Evolutionary conservation across 768 basidiomycete genomes (phyloP), one percentile per base, ranked within the genome.

Genomic region (Tylopilus cervinicoccineus): DNA sequence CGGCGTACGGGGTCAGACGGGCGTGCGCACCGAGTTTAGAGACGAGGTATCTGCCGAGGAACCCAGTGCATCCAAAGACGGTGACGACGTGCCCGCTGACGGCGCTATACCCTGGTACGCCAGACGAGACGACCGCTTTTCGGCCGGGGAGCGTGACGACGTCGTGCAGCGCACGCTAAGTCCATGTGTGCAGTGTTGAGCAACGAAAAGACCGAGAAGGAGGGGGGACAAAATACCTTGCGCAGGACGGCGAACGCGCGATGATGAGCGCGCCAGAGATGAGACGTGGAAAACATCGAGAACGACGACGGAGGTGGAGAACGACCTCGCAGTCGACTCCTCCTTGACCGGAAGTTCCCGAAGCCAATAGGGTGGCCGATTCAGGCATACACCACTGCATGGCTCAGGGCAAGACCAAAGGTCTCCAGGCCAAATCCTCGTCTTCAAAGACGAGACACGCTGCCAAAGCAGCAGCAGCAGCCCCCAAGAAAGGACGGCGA

Each of bases 61-160:
- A 98, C 6, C 94, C 91, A 4, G 94, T 96, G 65, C 86, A 88
- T 20, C 96, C 96, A 76, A 99, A 98, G 42, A 98, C 94, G 14
- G 96, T 99, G 34, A 87, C 95, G 31, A 86, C 80, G 70, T 94
- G 93, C 3, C 95, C 96, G 34, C 86, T 84, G 50, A 86, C 84
- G 4, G 91, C 86, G 61, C 88, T 89, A 62, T 92, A 89, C 52
- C 86, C 93, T 44, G 85, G 83, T 44, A 83, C 78, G 17, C 93
- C 94, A 55, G 81, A 74, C 6, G 83, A 78, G 59, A 94, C 74
- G 55, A 90, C 72, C 32, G 90, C 84, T 58, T 84, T 84, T 48
- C 65, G 64, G 29, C 62, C 65, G 39, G 84, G 81, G 33, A 85
- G 71, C 13, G 77, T 77, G 51, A 77, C 72, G 33, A 88, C 66